Conservation (phyloP, 768 basidiomycete genomes). For the Termitomyces sp. region DNA sequence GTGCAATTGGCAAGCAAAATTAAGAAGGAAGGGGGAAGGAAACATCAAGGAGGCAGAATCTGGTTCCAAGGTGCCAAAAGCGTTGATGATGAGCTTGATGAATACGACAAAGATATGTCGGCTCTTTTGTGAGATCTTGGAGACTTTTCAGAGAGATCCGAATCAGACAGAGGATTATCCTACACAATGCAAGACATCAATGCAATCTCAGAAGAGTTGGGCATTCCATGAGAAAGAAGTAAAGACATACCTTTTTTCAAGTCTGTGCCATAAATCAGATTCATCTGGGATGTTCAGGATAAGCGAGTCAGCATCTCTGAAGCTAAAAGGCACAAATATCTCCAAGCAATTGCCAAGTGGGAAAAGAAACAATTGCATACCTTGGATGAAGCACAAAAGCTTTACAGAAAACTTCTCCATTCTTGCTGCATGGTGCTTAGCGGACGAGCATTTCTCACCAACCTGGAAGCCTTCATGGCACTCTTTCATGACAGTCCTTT, state of each 20-base stretch:
- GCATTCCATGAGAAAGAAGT: neutral
- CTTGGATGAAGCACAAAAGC: neutral
- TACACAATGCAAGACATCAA: no score
- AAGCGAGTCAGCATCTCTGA: no score
- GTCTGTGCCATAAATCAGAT: no score
- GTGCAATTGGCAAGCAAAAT: neutral
- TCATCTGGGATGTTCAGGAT: no score
- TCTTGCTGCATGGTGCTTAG: neutral
- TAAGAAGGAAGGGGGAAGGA: neutral
- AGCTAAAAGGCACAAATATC: neutral
- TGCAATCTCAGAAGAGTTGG: no score
- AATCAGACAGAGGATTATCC: no score
- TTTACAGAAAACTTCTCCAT: neutral
- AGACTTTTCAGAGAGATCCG: no score
- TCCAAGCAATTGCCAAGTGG: neutral
- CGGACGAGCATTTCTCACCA: neutral
- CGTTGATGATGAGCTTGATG: no score
- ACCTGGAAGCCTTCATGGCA: conserved; percentile 35
- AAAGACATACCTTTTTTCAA: neutral
- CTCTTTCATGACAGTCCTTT: conserved; percentile 29
- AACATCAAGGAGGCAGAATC: neutral
- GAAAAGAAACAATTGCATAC: neutral
- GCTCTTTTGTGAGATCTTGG: no score
- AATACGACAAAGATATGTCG: no score
- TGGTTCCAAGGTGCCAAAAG: neutral